These are phyloP conservation scores for Aspergillus fructus DNA, from an alignment of 2,329 filamentous ascomycete species.

Conservation along the genomic window DNA sequence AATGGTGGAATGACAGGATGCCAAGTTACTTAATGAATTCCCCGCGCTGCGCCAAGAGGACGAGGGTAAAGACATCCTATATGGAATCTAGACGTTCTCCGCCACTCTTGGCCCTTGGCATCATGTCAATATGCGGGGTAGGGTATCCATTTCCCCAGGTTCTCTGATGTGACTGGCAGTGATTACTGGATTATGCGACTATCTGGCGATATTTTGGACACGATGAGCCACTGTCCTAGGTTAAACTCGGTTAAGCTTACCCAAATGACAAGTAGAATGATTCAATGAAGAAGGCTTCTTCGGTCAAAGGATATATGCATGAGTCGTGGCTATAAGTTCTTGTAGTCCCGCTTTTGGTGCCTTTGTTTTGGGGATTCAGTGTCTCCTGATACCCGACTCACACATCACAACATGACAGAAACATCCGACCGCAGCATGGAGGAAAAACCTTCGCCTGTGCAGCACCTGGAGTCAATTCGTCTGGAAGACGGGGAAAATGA, in stretches of 20 bases:
- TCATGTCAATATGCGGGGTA: constrained; percentile 6
- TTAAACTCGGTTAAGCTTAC: constrained; percentile 4
- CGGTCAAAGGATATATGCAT: background rate
- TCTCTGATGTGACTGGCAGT: background rate
- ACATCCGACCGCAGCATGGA: background rate
- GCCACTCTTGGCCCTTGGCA: constrained; percentile 8
- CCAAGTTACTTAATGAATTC: background rate
- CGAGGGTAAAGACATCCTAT: background rate
- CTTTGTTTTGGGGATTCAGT: background rate
- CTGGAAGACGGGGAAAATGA: constrained; percentile 5
- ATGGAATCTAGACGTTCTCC: background rate
- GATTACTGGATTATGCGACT: background rate
- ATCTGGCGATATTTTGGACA: background rate
- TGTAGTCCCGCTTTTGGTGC: background rate
- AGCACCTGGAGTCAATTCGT: constrained; percentile 12
- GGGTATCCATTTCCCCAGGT: background rate
- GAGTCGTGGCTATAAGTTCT: background rate
- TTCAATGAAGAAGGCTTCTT: constrained; percentile 6
- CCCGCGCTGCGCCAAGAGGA: constrained; percentile 1
- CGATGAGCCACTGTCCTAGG: background rate
- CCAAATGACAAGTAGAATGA: background rate
- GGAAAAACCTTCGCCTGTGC: constrained; percentile 2
- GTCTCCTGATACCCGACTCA: too few relatives aligned
- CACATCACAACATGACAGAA: background rate
- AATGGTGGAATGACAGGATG: background rate